Conservation (phyloP, 805 yeast species). For the Kluyveromyces wickerhamii region DNA sequence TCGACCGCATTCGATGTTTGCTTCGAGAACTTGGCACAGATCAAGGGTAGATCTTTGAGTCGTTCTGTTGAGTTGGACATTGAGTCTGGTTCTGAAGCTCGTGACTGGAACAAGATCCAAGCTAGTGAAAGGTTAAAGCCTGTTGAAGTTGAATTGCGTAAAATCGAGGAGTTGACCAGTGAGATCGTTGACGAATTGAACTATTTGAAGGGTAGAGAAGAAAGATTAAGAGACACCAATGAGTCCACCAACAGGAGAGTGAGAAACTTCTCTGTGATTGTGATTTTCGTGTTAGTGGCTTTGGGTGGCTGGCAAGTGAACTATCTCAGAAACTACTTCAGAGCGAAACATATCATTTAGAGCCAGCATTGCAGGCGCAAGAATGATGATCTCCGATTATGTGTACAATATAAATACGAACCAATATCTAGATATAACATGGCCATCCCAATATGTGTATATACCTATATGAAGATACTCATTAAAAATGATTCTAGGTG, state of each 20-base stretch:
- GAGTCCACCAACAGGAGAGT: slow-evolving; percentile 94
- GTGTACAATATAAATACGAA: too few relatives aligned
- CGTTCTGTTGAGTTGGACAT: slow-evolving; percentile 85
- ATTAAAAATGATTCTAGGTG: too few relatives aligned
- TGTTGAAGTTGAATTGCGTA: slow-evolving; percentile 80
- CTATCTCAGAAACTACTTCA: slow-evolving; percentile 89
- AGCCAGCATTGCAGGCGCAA: too few relatives aligned
- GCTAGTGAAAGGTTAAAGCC: slow-evolving; percentile 91
- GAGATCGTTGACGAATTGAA: slow-evolving; percentile 75
- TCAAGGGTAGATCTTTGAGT: slow-evolving; percentile 36
- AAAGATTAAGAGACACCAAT: slow-evolving; percentile 89
- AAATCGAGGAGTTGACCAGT: slow-evolving; percentile 75
- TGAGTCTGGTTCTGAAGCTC: slow-evolving; percentile 93
- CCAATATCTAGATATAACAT: too few relatives aligned
- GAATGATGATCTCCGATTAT: too few relatives aligned
- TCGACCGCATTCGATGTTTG: slow-evolving; percentile 88
- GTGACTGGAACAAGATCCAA: slow-evolving; percentile 95
- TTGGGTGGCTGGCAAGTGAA: slow-evolving; percentile 90
- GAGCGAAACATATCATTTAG: slow-evolving; percentile 67
- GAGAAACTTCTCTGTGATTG: slow-evolving; percentile 69
- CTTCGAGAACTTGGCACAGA: slow-evolving; percentile 55
- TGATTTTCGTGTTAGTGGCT: slow-evolving; percentile 59
- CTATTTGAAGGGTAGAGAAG: slow-evolving; percentile 83
- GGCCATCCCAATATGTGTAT: too few relatives aligned
- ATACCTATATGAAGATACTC: background rate